Base-by-base conservation (phyloP, 225 moss, liverwort and hornwort species). In the Ulota crispa region DNA sequence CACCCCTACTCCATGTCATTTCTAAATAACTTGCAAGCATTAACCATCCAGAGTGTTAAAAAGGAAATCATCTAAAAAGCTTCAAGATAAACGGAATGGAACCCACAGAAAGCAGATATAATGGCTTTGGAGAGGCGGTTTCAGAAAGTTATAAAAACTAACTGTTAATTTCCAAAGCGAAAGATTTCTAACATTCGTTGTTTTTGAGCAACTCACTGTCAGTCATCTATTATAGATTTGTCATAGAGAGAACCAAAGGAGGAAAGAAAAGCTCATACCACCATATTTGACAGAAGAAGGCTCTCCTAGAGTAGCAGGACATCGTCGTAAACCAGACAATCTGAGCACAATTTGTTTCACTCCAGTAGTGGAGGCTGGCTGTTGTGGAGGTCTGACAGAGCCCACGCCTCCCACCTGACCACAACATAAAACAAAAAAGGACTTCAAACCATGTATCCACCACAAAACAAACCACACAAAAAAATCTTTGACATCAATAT, bases 281-380 rank as follows among this genome's bases (percentile, higher is more conserved):
- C 60, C 67, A 31, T 47, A 37, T 52, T 60, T 75, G 64, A 74
- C 68, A 34, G 65, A 53, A 75, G 73, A 64, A 39, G 77, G 42
- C 78, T 81, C 75, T 31, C 63, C 52, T 37, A 42, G 42, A 81
- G 56, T 71, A 54, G 62, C 50, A 70, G 75, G 43, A n/a, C 78
- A 28, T 64, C 68, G 83, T 70, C 63, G 73, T 23, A 85, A 45
- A 54, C 71, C 75, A 57, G 89, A 89, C 66, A 87, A 72, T 78
- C 19, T 85, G 55, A 87, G 78, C 71, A 85, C 81, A 68, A 79
- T 59, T 42, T 85, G 87, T 83, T 87, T 89, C 75, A 89, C 89
- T 85, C 83, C 85, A 70, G 69, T 13, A 64, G 77, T 42, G 28
- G 80, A 60, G 3, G 73, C 42, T 74, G 80, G 83, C 71, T 89